Percentiles rank a stretch among this genome's conserved stretches.
These are phyloP conservation scores for Aspergillus pseudoglaucus DNA, from an alignment of 2,329 filamentous ascomycete species.

Conservation along the genomic window DNA sequence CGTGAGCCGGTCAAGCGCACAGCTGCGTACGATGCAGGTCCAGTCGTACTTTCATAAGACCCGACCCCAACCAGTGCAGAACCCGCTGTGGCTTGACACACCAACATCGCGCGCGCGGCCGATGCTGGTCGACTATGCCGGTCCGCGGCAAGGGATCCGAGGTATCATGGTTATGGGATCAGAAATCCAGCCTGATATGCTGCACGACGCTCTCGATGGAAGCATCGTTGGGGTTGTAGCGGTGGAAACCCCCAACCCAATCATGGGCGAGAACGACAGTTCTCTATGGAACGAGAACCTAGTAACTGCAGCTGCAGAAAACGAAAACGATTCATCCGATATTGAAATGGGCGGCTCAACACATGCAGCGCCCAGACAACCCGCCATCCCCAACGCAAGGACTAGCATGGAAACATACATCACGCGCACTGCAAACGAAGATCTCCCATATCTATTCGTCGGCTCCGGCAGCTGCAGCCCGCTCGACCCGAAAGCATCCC, in stretches of 20 bases:
- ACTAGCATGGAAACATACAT: conserved; percentile 19
- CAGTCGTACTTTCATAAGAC: conserved; percentile 55
- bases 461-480: conserved; percentile 35
- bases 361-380: not conserved
- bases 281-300: conserved; percentile 3
- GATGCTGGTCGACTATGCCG: conserved; percentile 46
- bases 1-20: conserved; percentile 43
- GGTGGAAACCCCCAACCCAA: conserved; percentile 35
- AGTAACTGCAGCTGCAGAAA: conserved; percentile 7
- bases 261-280: conserved; percentile 12
- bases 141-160: conserved; percentile 38
- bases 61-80: conserved; percentile 18
- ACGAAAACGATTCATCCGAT: conserved; percentile 11
- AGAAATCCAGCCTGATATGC: conserved; percentile 40
- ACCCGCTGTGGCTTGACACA: conserved; percentile 39
- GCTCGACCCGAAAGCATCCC: conserved; percentile 43
- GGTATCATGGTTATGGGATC: conserved; percentile 50
- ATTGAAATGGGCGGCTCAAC: conserved; percentile 14
- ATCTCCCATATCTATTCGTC: conserved; percentile 47
- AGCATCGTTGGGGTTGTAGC: conserved; percentile 49
- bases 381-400: conserved; percentile 2
- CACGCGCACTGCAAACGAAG: conserved; percentile 35
- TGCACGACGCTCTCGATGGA: conserved; percentile 49
- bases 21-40: conserved; percentile 53
- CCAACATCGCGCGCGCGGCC: conserved; percentile 43